Base-by-base conservation (phyloP, 140 eudicot species). In the Anethum foeniculum region DNA sequence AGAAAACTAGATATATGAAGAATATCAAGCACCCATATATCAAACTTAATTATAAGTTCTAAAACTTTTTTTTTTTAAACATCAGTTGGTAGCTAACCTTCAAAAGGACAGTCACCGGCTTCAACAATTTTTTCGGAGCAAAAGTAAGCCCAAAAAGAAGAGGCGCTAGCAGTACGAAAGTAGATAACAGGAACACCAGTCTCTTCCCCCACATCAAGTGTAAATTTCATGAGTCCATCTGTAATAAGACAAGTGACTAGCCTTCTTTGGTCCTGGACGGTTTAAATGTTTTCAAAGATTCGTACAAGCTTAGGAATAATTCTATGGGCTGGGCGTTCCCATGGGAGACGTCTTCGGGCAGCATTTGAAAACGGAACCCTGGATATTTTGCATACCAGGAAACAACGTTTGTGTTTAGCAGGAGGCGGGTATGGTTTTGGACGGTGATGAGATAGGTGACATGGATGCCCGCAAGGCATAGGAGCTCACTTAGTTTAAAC, bases 371-470 rank as follows among this genome's bases (percentile, higher is more conserved):
- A 0, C 82, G 79, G 43, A 86, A 80, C 14, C 74, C 77, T 1
- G 54, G 16, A 64, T 82, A 86, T 48, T 79, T 77, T 7, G 77
- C 27, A 78, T 82, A 84, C 2, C 83, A 83, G 15, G 88, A 25
- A 13, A 54, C 5, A 58, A 82, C 71, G 81, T 79, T 84, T 1
- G 72, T 3, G 84, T 54, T 84, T 86, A 6, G 83, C 51, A 86
- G 69, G 19, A 88, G 86, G 14, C 80, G 82, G 0, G 49, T 76
- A 34, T 86, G 85, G 79, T 79, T 86, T 83, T 81, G 83, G 36
- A 56, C 74, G 75, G 91, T 81, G 81, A 79, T 80, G 81, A 88
- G 84, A 21, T 81, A 84, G 71, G 91, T 88, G 73, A 86, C 88
- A 27, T 81, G 54, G 78, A 86, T 27, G 71, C 83, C 79, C 38